Evolutionary conservation across 2,329 filamentous ascomycete species (phyloP).

Genomic region (Xylaria hypoxylon): DNA sequence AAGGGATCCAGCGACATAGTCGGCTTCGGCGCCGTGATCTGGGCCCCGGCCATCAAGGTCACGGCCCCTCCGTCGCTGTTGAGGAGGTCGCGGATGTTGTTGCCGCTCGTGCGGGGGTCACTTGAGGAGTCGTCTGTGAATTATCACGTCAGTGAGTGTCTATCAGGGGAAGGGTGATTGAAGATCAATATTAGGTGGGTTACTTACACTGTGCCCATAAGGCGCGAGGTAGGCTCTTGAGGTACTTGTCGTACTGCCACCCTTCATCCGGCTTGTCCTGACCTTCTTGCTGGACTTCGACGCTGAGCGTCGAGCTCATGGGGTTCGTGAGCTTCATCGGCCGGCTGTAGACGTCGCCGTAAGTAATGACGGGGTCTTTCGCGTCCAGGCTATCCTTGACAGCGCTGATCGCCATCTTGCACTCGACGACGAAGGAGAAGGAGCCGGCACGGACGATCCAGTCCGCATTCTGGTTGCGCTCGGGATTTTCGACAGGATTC

Average conservation of each 20-base stretch:
- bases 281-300: slow-evolving; percentile 21
- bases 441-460: slow-evolving; percentile 42
- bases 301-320: slow-evolving; percentile 16
- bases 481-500: slow-evolving; percentile 21
- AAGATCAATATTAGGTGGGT: too few relatives aligned
- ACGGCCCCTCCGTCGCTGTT: slow-evolving; percentile 16
- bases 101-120: slow-evolving; percentile 21
- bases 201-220: slow-evolving; percentile 32
- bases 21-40: slow-evolving; percentile 26
- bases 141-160: slow-evolving; percentile 5
- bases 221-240: slow-evolving; percentile 20
- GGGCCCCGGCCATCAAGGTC: slow-evolving; percentile 30
- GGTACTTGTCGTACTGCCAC: slow-evolving; percentile 23
- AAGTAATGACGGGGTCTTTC: slow-evolving; percentile 2
- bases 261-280: neutral
- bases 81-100: slow-evolving; percentile 30
- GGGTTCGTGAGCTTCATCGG: slow-evolving; percentile 27
- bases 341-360: slow-evolving; percentile 24
- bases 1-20: slow-evolving; percentile 26
- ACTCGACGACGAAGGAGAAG: slow-evolving; percentile 41
- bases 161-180: too few relatives aligned
- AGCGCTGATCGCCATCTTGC: slow-evolving; percentile 39
- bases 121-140: slow-evolving; percentile 13
- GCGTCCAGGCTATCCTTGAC: slow-evolving; percentile 2
- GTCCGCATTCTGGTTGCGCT: slow-evolving; percentile 28